Percentiles rank a stretch among this genome's conserved stretches.
Conservation (phyloP, 2,329 filamentous ascomycete genomes). For the Taxawa tesnikishii region DNA sequence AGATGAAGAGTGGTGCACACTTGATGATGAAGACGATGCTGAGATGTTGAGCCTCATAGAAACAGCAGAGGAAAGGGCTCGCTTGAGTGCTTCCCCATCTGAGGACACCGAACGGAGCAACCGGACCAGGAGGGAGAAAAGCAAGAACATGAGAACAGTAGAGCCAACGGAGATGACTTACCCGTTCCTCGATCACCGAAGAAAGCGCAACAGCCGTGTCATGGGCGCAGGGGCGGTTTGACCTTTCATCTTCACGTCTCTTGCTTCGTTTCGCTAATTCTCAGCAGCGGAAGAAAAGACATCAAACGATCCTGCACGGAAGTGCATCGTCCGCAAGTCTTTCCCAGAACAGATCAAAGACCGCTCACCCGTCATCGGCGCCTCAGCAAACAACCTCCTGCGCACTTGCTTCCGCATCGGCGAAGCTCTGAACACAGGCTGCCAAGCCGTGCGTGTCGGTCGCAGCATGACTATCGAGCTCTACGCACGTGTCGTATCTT, state of each 20-base stretch:
- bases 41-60: neutral
- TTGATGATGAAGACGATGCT: neutral
- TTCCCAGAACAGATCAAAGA: slow-evolving; percentile 40
- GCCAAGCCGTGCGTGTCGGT: slow-evolving; percentile 32
- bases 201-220: too few species aligned
- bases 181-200: neutral
- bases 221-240: too few species aligned
- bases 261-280: too few species aligned
- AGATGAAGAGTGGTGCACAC: too few species aligned
- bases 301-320: slow-evolving; percentile 10
- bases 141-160: neutral
- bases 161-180: neutral
- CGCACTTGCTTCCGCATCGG: slow-evolving; percentile 53
- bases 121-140: neutral
- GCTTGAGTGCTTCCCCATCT: neutral
- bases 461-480: slow-evolving; percentile 45
- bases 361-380: slow-evolving; percentile 41
- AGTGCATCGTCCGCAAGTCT: slow-evolving; percentile 37
- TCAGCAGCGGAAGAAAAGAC: too few species aligned
- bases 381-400: slow-evolving; percentile 34
- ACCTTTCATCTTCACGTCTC: too few species aligned
- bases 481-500: slow-evolving; percentile 48
- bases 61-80: neutral
- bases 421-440: slow-evolving; percentile 43
- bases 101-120: neutral